Base-by-base conservation (phyloP, 805 yeast genomes). In the Starmerella floris region DNA sequence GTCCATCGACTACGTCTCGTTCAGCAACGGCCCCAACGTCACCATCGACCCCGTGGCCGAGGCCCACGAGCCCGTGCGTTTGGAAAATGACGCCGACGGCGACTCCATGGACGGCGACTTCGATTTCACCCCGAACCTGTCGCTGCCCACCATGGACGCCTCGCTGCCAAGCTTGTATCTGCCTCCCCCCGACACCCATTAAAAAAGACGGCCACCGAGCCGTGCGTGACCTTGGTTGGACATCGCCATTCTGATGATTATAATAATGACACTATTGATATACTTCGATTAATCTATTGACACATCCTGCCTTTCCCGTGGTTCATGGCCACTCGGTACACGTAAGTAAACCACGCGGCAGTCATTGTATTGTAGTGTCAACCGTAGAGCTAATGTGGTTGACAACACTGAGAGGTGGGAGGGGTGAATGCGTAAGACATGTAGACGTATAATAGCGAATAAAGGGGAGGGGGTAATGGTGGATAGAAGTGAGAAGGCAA, bases 101-200 rank as follows among this genome's bases (percentile, higher is more conserved):
- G 34, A 31, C 21, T 16, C 22, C 13, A 22, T 5, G 9, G 34
- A 31, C 8, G 32, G 16, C 15, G 31, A 32, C 27, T 30, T 32
- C 25, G 47, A 35, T 30, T 30, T 16, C 30, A 30, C 41, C 15
- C 39, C 39, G 17, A 40, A 46, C 32, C 25, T 34, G 21, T 23
- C 50, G 30, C 23, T 47, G 31, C 51, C 51, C 4, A 37, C 48
- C 2, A 26, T 47, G 35, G 35, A 48, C 20, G 51, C 51, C 5
- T 42, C 47, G 16, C 28, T 45, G 17, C 49, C 48, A 16, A 45
- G 47, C 35, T 19, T 40, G 27, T 48, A 42, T 46, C 20, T 30
- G 27, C 40, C 43, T 19, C 41, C 33, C 13, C 42, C 42, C 4
- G 23, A 33, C 39, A 36, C 9, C 6, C 4, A 16, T 4, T 23